Conservation (phyloP, 2,329 filamentous ascomycete genomes). For the Diaporthe caulivora region DNA sequence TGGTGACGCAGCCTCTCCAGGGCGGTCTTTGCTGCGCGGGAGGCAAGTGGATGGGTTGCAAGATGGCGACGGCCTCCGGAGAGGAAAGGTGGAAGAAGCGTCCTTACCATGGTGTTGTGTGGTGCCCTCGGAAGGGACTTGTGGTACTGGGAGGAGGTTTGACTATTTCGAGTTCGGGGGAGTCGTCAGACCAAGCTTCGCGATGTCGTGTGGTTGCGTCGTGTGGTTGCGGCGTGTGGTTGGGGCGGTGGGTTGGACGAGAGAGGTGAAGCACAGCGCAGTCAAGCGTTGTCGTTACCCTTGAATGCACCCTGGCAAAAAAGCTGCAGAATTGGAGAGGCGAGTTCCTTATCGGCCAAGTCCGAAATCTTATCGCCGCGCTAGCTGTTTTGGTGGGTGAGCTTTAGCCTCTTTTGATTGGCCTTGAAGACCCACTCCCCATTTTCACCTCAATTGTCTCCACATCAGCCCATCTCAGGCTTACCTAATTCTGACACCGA, state of each 20-base stretch:
- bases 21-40: background rate
- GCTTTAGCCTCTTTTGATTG: no score
- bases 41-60: no score
- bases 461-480: no score
- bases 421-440: no score
- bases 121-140: constrained; percentile 38
- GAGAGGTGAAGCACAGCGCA: background rate
- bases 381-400: background rate
- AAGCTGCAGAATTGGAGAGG: constrained; percentile 13
- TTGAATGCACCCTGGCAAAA: background rate
- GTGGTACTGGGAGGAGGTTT: background rate
- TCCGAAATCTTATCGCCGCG: constrained; percentile 16
- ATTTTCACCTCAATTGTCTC: no score
- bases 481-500: no score
- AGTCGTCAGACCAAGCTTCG: background rate
- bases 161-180: background rate
- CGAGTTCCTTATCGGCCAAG: constrained; percentile 31
- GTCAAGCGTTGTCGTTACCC: background rate
- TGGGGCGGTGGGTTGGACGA: no score
- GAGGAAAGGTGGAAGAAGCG: constrained; percentile 20
- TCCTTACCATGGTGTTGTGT: constrained; percentile 35
- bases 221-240: no score
- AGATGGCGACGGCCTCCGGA: no score
- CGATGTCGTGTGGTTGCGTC: background rate
- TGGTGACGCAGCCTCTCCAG: constrained; percentile 42